Conservation (phyloP, 2,329 filamentous ascomycete species). For the Bipolaris bicolor region DNA sequence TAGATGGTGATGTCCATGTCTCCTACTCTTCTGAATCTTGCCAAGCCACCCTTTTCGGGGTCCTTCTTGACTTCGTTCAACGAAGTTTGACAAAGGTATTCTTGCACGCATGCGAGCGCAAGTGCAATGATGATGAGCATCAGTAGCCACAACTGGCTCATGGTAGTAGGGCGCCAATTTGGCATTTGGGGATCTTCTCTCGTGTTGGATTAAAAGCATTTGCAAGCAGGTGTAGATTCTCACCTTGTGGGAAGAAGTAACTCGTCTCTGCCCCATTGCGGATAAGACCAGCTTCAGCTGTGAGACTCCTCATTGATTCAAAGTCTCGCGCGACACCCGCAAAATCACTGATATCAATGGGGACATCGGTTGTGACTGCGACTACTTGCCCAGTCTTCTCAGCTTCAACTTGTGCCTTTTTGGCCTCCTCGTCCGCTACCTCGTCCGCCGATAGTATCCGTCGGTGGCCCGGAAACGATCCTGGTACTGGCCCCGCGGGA, state of each 20-base stretch:
- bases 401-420: constrained; percentile 51
- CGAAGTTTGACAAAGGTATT: constrained; percentile 47
- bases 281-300: constrained; percentile 16
- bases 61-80: constrained; percentile 28
- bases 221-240: background rate
- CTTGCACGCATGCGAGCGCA: constrained; percentile 44
- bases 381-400: constrained; percentile 54
- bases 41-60: constrained; percentile 31
- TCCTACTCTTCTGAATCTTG: constrained; percentile 38
- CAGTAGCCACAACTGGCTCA: constrained; percentile 47
- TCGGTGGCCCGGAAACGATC: constrained; percentile 27
- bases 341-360: constrained; percentile 52
- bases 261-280: constrained; percentile 38
- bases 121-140: constrained; percentile 45
- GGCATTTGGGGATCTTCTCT: constrained; percentile 47
- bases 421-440: constrained; percentile 25
- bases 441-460: constrained; percentile 28
- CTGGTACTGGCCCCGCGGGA: constrained; percentile 16
- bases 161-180: constrained; percentile 48
- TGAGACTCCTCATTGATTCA: constrained; percentile 38
- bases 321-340: constrained; percentile 44
- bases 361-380: constrained; percentile 49
- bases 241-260: constrained; percentile 48
- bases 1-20: constrained; percentile 38
- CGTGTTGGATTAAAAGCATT: constrained; percentile 3